Percentiles rank a stretch among this genome's conserved stretches.
Evolutionary conservation across 139 green algal genomes (phyloP).

Genomic region (Bryopsis sp.): DNA sequence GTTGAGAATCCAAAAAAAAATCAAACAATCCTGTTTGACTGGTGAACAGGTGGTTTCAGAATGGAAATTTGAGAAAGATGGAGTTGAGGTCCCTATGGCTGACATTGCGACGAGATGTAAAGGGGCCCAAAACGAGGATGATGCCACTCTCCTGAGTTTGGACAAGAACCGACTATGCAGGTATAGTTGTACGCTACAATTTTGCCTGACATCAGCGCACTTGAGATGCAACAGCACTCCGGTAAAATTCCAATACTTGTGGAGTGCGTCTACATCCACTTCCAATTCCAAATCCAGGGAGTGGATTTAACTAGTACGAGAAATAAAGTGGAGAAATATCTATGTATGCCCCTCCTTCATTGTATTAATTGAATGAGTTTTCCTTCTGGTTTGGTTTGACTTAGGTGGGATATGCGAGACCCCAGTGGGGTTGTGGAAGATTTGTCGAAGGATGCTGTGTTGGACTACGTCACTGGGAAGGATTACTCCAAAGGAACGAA

Average conservation of each 20-base stretch:
- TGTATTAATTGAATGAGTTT: slow-evolving; percentile 4
- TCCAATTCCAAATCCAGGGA: not conserved
- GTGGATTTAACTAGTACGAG: not conserved
- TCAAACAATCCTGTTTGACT: too few species aligned
- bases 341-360: not conserved
- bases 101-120: slow-evolving; percentile 77
- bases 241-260: too few species aligned
- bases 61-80: slow-evolving; percentile 84
- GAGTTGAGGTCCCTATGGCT: slow-evolving; percentile 51
- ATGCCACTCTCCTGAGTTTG: slow-evolving; percentile 77
- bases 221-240: too few species aligned
- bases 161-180: slow-evolving; percentile 69
- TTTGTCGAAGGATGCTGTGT: slow-evolving; percentile 30
- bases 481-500: slow-evolving; percentile 76
- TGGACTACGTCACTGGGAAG: slow-evolving; percentile 69
- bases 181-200: too few species aligned
- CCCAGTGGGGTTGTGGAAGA: slow-evolving; percentile 45
- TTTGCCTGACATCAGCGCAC: too few species aligned
- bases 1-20: too few species aligned
- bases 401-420: slow-evolving; percentile 82
- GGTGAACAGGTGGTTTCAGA: slow-evolving; percentile 80
- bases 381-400: too few species aligned
- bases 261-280: slow-evolving; percentile 11
- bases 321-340: not conserved
- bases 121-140: slow-evolving; percentile 53